These are phyloP conservation scores for Aspergillus sparsus DNA, from an alignment of 495 filamentous ascomycete species.

Conservation along the genomic window DNA sequence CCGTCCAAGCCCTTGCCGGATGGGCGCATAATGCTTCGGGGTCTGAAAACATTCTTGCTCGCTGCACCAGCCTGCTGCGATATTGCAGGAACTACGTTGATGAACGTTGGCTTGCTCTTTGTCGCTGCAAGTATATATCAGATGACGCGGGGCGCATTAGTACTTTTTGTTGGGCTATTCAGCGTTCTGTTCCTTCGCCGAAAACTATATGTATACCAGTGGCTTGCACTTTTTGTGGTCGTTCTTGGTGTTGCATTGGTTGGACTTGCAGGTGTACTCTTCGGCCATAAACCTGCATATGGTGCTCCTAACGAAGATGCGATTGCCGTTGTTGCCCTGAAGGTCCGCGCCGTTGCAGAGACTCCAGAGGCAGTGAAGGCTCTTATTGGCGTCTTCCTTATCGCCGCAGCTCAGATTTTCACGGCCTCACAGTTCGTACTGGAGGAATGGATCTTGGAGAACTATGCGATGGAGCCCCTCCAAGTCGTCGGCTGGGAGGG, in stretches of 20 bases:
- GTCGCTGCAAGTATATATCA: slow-evolving; percentile 96
- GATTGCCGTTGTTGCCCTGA: slow-evolving; percentile 29
- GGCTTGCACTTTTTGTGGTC: slow-evolving; percentile 82
- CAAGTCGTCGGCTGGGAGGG: slow-evolving; percentile 97
- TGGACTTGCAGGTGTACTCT: slow-evolving; percentile 82
- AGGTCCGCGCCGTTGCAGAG: slow-evolving; percentile 34
- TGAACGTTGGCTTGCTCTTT: slow-evolving; percentile 93
- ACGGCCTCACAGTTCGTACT: slow-evolving; percentile 95
- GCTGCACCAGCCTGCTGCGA: slow-evolving; percentile 90
- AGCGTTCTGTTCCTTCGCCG: slow-evolving; percentile 86
- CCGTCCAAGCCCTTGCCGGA: slow-evolving; percentile 52
- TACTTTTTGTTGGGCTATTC: slow-evolving; percentile 93
- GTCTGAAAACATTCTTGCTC: slow-evolving; percentile 73
- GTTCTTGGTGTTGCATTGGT: slow-evolving; percentile 87
- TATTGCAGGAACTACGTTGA: slow-evolving; percentile 90
- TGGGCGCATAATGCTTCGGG: slow-evolving; percentile 59
- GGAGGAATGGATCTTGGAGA: slow-evolving; percentile 91
- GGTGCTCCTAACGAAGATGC: slow-evolving; percentile 38
- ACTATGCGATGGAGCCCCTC: slow-evolving; percentile 84
- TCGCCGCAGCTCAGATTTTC: slow-evolving; percentile 93
- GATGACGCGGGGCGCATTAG: slow-evolving; percentile 93
- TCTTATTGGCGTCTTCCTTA: slow-evolving; percentile 80
- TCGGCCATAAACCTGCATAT: slow-evolving; percentile 60
- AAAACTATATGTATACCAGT: slow-evolving; percentile 78
- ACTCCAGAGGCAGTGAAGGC: slow-evolving; percentile 67